Conservation (phyloP, 2,329 filamentous ascomycete genomes). For the Trichoderma sp. region DNA sequence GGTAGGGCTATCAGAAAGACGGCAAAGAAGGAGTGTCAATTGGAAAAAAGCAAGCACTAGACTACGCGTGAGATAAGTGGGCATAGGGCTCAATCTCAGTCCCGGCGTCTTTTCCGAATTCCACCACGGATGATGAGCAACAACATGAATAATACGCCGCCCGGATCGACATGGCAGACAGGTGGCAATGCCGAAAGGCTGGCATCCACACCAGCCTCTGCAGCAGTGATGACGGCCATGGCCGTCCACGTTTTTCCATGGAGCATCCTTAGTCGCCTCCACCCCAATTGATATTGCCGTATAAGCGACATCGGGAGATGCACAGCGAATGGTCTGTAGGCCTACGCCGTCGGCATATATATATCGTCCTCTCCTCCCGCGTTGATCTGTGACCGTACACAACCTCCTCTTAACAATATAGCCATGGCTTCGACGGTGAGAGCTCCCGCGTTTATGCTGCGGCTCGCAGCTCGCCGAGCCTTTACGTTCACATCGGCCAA, state of each 20-base stretch:
- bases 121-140: neutral
- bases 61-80: neutral
- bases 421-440: conserved; percentile 8
- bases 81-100: neutral
- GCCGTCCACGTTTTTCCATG: neutral
- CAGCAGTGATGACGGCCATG: neutral
- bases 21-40: neutral
- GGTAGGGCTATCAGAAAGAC: neutral
- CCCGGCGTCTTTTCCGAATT: neutral
- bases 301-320: conserved; percentile 14
- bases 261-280: conserved; percentile 6
- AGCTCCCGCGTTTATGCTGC: conserved; percentile 5
- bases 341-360: neutral
- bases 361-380: conserved; percentile 6
- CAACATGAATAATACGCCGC: neutral
- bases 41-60: neutral
- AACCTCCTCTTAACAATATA: neutral
- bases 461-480: conserved; percentile 1
- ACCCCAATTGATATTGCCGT: neutral
- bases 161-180: conserved; percentile 9
- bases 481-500: neutral
- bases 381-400: neutral
- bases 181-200: neutral
- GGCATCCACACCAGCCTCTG: conserved; percentile 4
- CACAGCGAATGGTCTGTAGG: neutral